Evolutionary conservation across 2,329 filamentous ascomycete genomes (phyloP), one percentile per base, ranked within the genome.

Genomic region (Ascochyta fabae): DNA sequence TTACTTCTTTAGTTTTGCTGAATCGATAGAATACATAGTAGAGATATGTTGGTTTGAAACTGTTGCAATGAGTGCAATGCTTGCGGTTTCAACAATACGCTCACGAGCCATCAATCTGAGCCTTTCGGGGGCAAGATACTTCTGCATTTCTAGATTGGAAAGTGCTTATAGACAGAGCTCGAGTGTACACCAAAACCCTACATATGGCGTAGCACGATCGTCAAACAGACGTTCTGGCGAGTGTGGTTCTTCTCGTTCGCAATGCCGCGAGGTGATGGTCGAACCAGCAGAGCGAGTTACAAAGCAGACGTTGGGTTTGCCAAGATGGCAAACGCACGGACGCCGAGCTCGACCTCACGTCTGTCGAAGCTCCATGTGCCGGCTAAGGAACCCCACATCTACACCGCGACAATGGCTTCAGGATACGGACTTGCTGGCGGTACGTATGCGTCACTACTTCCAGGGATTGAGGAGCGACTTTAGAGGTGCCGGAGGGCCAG

Each of bases 391-490:
- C 64, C 67, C 63, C 66, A 68, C 67, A 66, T 58, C 47, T 56
- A 67, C 68, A 71, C 65, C 61, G 57, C 70, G 57, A 79, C 69
- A 73, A 94, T 94, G 90, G 84, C 90, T 78, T 93, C 90, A 72
- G 90, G 90, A 80, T 94, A 88, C 78, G 90, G 90, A 78, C 83
- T 96, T 77, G 84, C 86, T 76, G 90, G 90, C 79, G 90, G 90
- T 92, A 81, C 69, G 87, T 81, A 58, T 48, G 3, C 35, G 4
- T 7, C 8, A 7, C 23, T 35, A n/a, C 12, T 19, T 29, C 27
- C 35, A 53, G 29, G 27, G 10, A 44, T 24, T 12, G 8, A 12
- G 19, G 23, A 49, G 23, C 50, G 45, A 34, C 57, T 59, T 60
- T 50, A 45, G 44, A 45, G 38, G 46, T 31, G 38, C 51, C 47